Evolutionary conservation across 306 rosid species (phyloP), one percentile per base, ranked within the genome.

Genomic region (Medicago arabica): DNA sequence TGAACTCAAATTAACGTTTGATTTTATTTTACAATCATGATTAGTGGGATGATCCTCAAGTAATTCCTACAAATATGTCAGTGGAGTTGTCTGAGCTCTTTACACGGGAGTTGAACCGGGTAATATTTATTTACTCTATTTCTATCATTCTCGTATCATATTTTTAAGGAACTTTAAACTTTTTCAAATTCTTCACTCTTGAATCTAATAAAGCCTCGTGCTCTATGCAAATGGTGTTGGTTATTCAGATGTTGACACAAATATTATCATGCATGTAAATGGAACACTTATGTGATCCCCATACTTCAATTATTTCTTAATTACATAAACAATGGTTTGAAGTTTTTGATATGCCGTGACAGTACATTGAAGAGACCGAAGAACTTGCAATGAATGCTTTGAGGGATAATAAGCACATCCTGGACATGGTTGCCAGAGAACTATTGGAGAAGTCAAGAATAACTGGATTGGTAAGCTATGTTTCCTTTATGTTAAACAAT

Each of bases 11-110:
- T 9, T 84, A 74, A 67, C 63, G 17, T 43, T 60, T 72, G 25
- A 8, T 51, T 16, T 50, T 28, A 54, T 47, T 38, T 78, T 72
- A 31, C 60, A 40, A 77, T 55, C 38, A 16, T 75, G 59, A 81
- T 71, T 74, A 95, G 97, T 95, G 99, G 99, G 99, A 95, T 39
- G 97, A 95, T 67, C 96, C 97, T 43, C 92, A 89, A 51, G 92
- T 95, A 79, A 88, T 90, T 85, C 97, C 97, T 15, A 88, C 91
- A 69, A 82, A 89, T 55, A 95, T 95, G 97, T 80, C 96, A 1
- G 76, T 76, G 8, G 99, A 95, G 89, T 87, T 92, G 71, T 95
- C 99, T 49, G 99, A 95, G 90, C 89, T 92, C 53, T 95, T 95
- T 82, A 85, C 92, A 36, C 85, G 99, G 83, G 99, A 95, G 87